Percentiles rank a stretch among this genome's conserved stretches.
Evolutionary conservation across 2,329 filamentous ascomycete genomes (phyloP).

Genomic region (Lojkania enalia): DNA sequence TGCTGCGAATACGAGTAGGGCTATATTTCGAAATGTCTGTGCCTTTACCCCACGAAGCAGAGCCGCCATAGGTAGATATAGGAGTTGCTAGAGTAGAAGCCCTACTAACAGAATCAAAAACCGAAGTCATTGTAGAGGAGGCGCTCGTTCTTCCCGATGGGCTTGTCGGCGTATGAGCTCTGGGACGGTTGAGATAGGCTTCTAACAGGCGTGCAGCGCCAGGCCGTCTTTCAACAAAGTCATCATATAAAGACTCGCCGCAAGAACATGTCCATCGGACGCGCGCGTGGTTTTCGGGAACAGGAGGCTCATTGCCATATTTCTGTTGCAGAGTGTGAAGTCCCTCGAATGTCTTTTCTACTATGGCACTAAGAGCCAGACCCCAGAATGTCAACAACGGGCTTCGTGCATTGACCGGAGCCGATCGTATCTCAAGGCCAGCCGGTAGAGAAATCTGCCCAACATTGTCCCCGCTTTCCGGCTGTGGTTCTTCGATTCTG

Average conservation of each 20-base stretch:
- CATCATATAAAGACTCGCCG: conserved; percentile 42
- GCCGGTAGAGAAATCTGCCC: conserved; percentile 28
- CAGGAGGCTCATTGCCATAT: conserved; percentile 37
- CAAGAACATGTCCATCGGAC: conserved; percentile 44
- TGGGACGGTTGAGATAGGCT: conserved; percentile 42
- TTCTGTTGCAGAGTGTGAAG: conserved; percentile 21
- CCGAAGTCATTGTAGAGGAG: conserved; percentile 29
- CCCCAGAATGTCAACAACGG: conserved; percentile 23
- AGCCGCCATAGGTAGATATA: conserved; percentile 31
- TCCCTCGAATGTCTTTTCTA: conserved; percentile 23
- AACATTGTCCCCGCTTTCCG: conserved; percentile 11
- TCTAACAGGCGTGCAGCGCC: conserved; percentile 46
- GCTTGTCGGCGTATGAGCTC: conserved; percentile 27
- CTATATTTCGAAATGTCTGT: conserved; percentile 28
- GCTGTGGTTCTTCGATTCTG: conserved; percentile 21
- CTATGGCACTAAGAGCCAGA: conserved; percentile 26
- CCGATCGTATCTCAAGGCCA: conserved; percentile 24
- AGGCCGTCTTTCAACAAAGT: conserved; percentile 42
- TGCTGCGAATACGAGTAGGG: conserved; percentile 23
- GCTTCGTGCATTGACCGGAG: conserved; percentile 12
- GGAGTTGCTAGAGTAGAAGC: conserved; percentile 33
- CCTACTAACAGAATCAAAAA: conserved; percentile 31
- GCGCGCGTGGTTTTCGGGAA: conserved; percentile 34
- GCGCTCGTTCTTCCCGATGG: conserved; percentile 28
- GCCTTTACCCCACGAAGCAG: conserved; percentile 21